Percentiles rank a stretch among this genome's conserved stretches.
These are phyloP conservation scores for Zymoseptoria brevis DNA, from an alignment of 2,329 filamentous ascomycete genomes.

Conservation along the genomic window DNA sequence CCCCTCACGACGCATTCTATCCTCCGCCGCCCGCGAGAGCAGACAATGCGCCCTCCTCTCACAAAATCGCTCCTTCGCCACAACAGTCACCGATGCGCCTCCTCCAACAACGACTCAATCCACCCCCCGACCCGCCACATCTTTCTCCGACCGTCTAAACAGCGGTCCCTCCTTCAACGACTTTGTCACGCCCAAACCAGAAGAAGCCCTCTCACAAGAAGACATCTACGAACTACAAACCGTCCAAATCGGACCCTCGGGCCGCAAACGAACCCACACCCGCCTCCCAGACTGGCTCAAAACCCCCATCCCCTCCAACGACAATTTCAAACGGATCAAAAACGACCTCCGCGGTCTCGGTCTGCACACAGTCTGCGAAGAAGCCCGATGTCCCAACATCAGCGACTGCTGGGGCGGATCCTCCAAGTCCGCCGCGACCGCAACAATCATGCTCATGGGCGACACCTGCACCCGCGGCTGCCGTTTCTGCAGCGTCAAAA, in stretches of 20 bases:
- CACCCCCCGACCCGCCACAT: slow-evolving; percentile 39
- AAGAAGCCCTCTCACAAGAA: slow-evolving; percentile 35
- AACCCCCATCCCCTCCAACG: slow-evolving; percentile 80
- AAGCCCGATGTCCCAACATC: slow-evolving; percentile 94
- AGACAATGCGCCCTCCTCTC: slow-evolving; percentile 18
- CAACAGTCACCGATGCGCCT: slow-evolving; percentile 34
- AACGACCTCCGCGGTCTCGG: slow-evolving; percentile 81
- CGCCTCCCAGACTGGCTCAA: slow-evolving; percentile 91
- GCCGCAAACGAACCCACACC: slow-evolving; percentile 57
- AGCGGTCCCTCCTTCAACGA: slow-evolving; percentile 57
- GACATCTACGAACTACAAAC: slow-evolving; percentile 55
- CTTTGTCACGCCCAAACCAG: slow-evolving; percentile 42
- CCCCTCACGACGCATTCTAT: slow-evolving; percentile 13
- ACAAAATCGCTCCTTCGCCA: slow-evolving; percentile 37
- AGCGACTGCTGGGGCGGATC: slow-evolving; percentile 95
- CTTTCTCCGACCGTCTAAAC: slow-evolving; percentile 57
- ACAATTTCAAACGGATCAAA: slow-evolving; percentile 92
- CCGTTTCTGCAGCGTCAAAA: slow-evolving; percentile 96
- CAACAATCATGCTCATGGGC: slow-evolving; percentile 99
- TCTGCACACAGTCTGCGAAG: slow-evolving; percentile 94
- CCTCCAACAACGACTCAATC: slow-evolving; percentile 26
- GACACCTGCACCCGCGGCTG: slow-evolving; percentile 96
- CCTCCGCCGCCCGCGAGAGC: slow-evolving; percentile 3
- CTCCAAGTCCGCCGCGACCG: slow-evolving; percentile 82
- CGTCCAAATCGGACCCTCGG: slow-evolving; percentile 52